Conservation (phyloP, 1,139 yeast species). For the Zygoascus meyerae region DNA sequence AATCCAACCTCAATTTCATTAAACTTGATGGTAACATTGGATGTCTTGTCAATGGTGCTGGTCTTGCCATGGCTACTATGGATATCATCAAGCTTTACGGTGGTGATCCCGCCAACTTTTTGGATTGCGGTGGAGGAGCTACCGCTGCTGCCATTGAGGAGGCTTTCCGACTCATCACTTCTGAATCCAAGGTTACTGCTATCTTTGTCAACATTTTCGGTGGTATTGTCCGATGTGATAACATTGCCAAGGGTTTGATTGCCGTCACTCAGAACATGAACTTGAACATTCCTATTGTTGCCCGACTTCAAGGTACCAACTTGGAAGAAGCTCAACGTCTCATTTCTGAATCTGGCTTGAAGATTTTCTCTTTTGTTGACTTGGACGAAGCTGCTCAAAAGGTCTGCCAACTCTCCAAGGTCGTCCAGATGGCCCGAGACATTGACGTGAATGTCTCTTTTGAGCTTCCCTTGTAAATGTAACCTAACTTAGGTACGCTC, state of each 20-base stretch:
- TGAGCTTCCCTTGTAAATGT: slow-evolving; percentile 40
- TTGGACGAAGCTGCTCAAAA: slow-evolving; percentile 97
- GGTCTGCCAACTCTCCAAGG: slow-evolving; percentile 69
- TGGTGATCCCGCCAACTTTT: slow-evolving; percentile 98
- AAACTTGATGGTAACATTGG: slow-evolving; percentile 98
- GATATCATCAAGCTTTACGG: slow-evolving; percentile 97
- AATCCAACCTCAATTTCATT: slow-evolving; percentile 90
- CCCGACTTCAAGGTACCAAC: slow-evolving; percentile 98
- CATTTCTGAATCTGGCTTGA: slow-evolving; percentile 83
- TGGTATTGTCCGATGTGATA: slow-evolving; percentile 99
- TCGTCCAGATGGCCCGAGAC: slow-evolving; percentile 44
- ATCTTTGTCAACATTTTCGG: slow-evolving; percentile 98
- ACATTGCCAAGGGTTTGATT: slow-evolving; percentile 94
- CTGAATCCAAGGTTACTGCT: slow-evolving; percentile 87
- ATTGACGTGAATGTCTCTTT: slow-evolving; percentile 46
- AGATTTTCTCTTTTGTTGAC: slow-evolving; percentile 86
- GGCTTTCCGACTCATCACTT: slow-evolving; percentile 89
- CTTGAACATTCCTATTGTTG: slow-evolving; percentile 90
- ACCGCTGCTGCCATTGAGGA: slow-evolving; percentile 96
- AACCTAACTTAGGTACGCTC: not conserved
- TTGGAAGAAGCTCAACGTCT: slow-evolving; percentile 82
- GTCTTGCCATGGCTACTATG: slow-evolving; percentile 99
- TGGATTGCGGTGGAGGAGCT: slow-evolving; percentile 99
- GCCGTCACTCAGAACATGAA: slow-evolving; percentile 87
- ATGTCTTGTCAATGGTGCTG: slow-evolving; percentile 98